Base-by-base conservation (phyloP, 108 stramenopile species). In the Cyclotella atomus region DNA sequence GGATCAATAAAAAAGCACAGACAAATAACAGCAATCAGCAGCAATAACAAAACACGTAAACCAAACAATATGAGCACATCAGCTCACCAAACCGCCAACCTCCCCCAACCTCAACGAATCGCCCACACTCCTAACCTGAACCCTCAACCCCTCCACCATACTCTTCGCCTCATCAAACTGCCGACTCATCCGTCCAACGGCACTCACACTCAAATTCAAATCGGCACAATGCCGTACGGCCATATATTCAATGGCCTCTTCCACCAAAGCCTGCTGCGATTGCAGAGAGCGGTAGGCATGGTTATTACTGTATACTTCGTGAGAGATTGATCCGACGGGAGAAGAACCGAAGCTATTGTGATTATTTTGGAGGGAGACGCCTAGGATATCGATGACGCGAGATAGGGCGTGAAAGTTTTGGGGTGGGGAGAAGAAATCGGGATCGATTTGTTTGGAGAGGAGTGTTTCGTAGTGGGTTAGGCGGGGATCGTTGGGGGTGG, bases 241-340 rank as follows among this genome's bases (percentile, higher is more conserved):
- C 89, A 92, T 79, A 53, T 92, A 87, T 61, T 94, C 93, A 69
- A 94, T 92, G 55, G 91, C 89, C 66, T 85, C 88, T 78, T 94
- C 93, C 0, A 92, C 91, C 10, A 88, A 54, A 21, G 65, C 27
- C 27, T 89, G 85, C 57, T 94, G 93, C 9, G 67, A 63, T 49
- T 83, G 79, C 9, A 92, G 44, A 21, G 65, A 57, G 4, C 61
- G 38, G 63, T 94, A 91, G 41, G 86, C 85, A 0, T 86, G 86
- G 19, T 82, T 69, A 38, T 55, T 43, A 71, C 21, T 68, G 36
- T 50, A 62, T 59, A 38, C 55, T 44, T 50, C 71, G 33, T 41
- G 12, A 46, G 30, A 44, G 8, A 24, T 66, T 41, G 38, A 41
- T 41, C n/a, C n/a, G n/a, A n/a, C n/a, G n/a, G n/a, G n/a, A n/a